Evolutionary conservation across 1,284 basidiomycete genomes (phyloP).

Genomic region (Nidula niveotomentosa): DNA sequence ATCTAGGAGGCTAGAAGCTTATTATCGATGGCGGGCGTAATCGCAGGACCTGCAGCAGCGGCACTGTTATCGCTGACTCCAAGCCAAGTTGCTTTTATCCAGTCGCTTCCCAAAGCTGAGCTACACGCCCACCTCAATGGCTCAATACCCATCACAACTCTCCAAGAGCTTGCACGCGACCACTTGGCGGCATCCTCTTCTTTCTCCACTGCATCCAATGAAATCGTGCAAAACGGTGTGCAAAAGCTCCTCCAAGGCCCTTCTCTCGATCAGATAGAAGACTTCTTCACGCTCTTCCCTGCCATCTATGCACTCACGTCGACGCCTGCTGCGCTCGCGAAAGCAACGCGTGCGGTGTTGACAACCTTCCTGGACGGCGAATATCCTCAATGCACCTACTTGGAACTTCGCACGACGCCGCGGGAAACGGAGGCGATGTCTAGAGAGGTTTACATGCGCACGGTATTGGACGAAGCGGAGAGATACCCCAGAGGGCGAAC

Average conservation of each 20-base stretch:
- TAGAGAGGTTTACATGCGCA: conserved; percentile 55
- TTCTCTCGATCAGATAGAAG: conserved; percentile 50
- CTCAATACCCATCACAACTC: conserved; percentile 68
- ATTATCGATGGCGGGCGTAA: conserved; percentile 10
- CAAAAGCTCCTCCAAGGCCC: conserved; percentile 50
- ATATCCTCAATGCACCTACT: conserved; percentile 57
- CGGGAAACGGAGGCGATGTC: conserved; percentile 54
- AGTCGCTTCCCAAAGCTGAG: conserved; percentile 72
- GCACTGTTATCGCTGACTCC: conserved; percentile 54
- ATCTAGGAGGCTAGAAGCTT: no score
- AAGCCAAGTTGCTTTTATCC: conserved; percentile 56
- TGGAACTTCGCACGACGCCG: conserved; percentile 79
- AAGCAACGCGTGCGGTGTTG: conserved; percentile 63
- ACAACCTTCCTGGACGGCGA: conserved; percentile 55
- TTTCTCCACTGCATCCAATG: conserved; percentile 15
- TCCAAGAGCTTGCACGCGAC: conserved; percentile 64
- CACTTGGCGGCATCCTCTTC: conserved; percentile 21
- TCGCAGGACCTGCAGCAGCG: conserved; percentile 28
- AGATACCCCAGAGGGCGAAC: conserved; percentile 47
- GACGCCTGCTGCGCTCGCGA: conserved; percentile 47
- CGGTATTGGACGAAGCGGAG: conserved; percentile 68
- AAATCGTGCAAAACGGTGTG: conserved; percentile 40
- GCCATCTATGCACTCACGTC: conserved; percentile 77
- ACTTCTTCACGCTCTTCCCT: conserved; percentile 76
- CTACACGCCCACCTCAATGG: conserved; percentile 84